These are phyloP conservation scores for Phylloporus rhodoxanthus DNA, from an alignment of 768 basidiomycete species.

Conservation along the genomic window DNA sequence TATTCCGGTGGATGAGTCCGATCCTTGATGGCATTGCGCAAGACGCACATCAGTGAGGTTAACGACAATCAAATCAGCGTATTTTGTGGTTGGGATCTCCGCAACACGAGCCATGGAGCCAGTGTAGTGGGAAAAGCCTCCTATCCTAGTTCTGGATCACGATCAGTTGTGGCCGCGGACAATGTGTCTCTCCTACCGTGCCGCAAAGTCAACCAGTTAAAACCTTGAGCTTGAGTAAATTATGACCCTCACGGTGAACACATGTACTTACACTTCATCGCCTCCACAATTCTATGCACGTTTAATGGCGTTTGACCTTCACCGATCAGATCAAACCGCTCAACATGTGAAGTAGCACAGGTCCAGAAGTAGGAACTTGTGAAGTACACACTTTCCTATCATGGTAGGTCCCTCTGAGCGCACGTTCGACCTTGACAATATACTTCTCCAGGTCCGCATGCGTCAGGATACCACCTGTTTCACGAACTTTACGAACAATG, in stretches of 20 bases:
- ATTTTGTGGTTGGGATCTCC: conserved; percentile 65
- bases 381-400: conserved; percentile 79
- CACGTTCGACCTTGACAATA: conserved; percentile 58
- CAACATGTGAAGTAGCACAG: conserved; percentile 85
- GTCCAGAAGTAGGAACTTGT: conserved; percentile 80
- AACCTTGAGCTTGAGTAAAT: not conserved
- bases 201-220: conserved; percentile 56
- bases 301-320: conserved; percentile 55
- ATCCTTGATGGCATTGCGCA: conserved; percentile 52
- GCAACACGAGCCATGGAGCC: conserved; percentile 51
- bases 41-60: conserved; percentile 78
- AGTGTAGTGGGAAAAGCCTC: conserved; percentile 63
- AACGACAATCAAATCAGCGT: conserved; percentile 49
- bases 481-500: conserved; percentile 61
- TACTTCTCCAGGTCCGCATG: conserved; percentile 71
- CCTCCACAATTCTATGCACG: conserved; percentile 77
- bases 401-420: conserved; percentile 73
- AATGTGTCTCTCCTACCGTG: conserved; percentile 33
- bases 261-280: conserved; percentile 65
- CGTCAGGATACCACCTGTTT: conserved; percentile 76
- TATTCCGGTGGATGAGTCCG: conserved; percentile 74
- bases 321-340: conserved; percentile 54
- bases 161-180: conserved; percentile 6
- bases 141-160: conserved; percentile 63
- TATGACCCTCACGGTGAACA: conserved; percentile 9